phyloP scores from a whole-genome alignment of 108 stramenopile genomes.

The Nitzschia sp. region DNA sequence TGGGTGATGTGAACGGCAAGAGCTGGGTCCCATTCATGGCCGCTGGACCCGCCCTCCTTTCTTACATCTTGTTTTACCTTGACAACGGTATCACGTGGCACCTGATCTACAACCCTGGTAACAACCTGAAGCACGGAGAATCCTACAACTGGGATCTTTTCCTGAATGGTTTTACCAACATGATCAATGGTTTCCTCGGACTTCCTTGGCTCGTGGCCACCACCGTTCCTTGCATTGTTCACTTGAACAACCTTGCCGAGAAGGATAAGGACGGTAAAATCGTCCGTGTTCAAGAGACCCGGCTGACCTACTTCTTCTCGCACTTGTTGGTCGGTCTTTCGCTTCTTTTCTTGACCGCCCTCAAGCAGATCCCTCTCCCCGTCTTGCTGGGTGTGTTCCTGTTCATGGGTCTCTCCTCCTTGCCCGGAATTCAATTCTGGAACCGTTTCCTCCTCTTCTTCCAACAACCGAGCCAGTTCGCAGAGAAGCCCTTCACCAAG shows the following conservation, averaged over 20 bases:
- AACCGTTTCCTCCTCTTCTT: slow-evolving; percentile 50
- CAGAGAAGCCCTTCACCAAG: slow-evolving; percentile 26
- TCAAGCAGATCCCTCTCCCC: no score
- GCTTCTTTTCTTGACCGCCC: slow-evolving; percentile 13
- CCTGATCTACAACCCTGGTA: slow-evolving; percentile 23
- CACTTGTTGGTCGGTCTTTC: slow-evolving; percentile 32
- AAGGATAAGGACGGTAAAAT: slow-evolving; percentile 34
- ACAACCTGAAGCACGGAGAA: slow-evolving; percentile 48
- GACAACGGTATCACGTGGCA: slow-evolving; percentile 60
- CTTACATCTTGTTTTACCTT: slow-evolving; percentile 49
- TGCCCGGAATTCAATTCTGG: slow-evolving; percentile 54
- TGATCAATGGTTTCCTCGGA: slow-evolving; percentile 40
- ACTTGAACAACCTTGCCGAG: slow-evolving; percentile 34
- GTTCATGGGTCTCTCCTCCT: no score
- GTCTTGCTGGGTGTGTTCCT: slow-evolving; percentile 50
- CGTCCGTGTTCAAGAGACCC: no score
- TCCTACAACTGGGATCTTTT: no score
- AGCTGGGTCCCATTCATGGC: slow-evolving; percentile 45
- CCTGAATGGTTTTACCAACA: slow-evolving; percentile 28
- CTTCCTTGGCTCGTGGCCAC: no score
- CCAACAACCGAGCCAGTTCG: slow-evolving; percentile 40
- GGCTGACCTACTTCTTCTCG: no score
- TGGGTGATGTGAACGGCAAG: slow-evolving; percentile 53
- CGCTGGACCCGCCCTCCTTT: slow-evolving; percentile 53
- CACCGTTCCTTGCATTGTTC: slow-evolving; percentile 44